Base-by-base conservation (phyloP, 371 early-diverging fungal species). In the Mucor mucedo region DNA sequence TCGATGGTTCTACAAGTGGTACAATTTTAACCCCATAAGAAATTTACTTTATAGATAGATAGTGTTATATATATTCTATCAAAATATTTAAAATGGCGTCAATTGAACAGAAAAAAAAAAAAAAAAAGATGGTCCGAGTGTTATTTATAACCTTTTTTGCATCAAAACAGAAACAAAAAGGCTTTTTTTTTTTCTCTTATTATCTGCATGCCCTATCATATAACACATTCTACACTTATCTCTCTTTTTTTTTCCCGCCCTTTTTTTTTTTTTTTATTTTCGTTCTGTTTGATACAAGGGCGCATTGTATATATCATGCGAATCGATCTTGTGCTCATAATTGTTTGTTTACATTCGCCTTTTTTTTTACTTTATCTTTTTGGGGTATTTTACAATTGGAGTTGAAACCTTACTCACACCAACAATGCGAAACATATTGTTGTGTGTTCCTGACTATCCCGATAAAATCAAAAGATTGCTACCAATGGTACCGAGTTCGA, bases 291-390 rank as follows among this genome's bases (percentile, higher is more conserved):
- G n/a, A 42, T 42, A 42, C 6, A 42, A 39, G 11, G 58, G 45
- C 48, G 58, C 47, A 58, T 58, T 60, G 60, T 60, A 50, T 60
- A 28, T 28, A 60, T 60, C 60, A 60, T 60, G 60, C 28, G 60
- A 60, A 52, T 60, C 50, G 60, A 60, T 60, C 60, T 50, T 60
- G 60, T 60, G 60, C 30, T 50, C 60, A 28, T 52, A 40, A 14
- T 60, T 52, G 30, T 60, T 60, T 60, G 52, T 60, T 60, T 59
- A 50, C 27, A 35, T 27, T 38, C 45, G 33, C 27, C 30, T 30
- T 30, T 14, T 32, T 44, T 56, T 30, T 16, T 30, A 44, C 29
- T 47, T 5, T 30, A 11, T 42, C 30, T 42, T 55, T 29, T 55
- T 55, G 41, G 14, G 45, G 54, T 41, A 30, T 56, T 42, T 42